Base-by-base conservation (phyloP, 1,284 basidiomycete species). In the Rhodotorula mucilaginosa region DNA sequence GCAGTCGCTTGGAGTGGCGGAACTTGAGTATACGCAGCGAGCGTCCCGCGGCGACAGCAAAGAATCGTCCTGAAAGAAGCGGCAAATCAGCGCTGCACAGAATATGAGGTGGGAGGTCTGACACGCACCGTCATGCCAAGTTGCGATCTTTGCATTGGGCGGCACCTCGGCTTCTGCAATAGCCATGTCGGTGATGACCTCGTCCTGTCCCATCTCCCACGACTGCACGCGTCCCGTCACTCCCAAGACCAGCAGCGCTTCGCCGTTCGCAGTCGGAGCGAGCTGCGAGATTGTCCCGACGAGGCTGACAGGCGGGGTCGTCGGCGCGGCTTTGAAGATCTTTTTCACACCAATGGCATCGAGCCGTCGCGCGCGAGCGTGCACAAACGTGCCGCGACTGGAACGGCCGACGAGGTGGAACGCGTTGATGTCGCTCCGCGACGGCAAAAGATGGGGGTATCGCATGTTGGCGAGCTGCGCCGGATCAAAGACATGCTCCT, bases 401-500 rank as follows among this genome's bases (percentile, higher is more conserved):
- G 19, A 65, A 4, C 64, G 57, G 0, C 64, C 64, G 29, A 71
- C n/a, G 61, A 74, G 67, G 44, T 64, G 61, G 39, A 73, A 62
- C 2, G 62, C 52, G 12, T 58, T 15, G 1, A n/a, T 56, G 12
- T 31, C 26, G 18, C 16, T 64, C 54, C 60, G 52, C 1, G 64
- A 69, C 8, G 51, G 61, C 39, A 73, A 29, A 48, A 74, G 67
- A 48, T 58, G 52, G 23, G 67, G 58, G 52, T 63, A 39, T 23
- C 69, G 72, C 23, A 74, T 58, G 47, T 59, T 57, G 48, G 65
- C n/a, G 46, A 74, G 72, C 15, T 69, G 65, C 18, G 69, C 2
- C 7, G 51, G 57, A 2, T 47, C 10, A 65, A 67, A 73, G 51
- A 62, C 61, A 10, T 39, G 13, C 5, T 77, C 26, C 80, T 80